A percentile compares a stretch with the other conserved stretches of the same genome.
These are phyloP conservation scores for Millerozyma acaciae DNA, from an alignment of 805 yeast genomes.

Conservation along the genomic window DNA sequence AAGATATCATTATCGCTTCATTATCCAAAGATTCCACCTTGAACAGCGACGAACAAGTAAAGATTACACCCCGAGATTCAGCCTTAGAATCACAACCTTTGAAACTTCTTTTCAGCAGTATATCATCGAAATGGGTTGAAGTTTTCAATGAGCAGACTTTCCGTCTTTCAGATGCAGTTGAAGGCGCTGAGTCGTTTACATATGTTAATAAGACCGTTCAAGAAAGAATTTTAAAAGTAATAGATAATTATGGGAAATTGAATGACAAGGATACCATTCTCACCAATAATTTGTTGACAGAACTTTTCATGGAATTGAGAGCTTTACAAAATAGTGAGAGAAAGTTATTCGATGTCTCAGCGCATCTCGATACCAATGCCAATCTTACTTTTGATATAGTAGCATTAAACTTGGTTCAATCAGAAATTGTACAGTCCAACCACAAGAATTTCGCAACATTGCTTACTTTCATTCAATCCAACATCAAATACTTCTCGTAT, in stretches of 20 bases:
- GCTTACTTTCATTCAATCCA: slow-evolving; percentile 9
- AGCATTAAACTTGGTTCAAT: slow-evolving; percentile 7
- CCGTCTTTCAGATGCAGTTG: slow-evolving; percentile 12
- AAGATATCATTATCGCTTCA: slow-evolving; percentile 27
- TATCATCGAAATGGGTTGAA: slow-evolving; percentile 28
- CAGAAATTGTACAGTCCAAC: slow-evolving; percentile 4
- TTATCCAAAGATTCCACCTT: slow-evolving; percentile 26
- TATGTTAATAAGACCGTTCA: slow-evolving; percentile 6
- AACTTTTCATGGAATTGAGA: slow-evolving; percentile 10
- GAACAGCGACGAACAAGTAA: slow-evolving; percentile 23
- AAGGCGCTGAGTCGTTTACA: no score
- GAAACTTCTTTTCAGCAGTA: slow-evolving; percentile 24
- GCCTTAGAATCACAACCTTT: slow-evolving; percentile 11
- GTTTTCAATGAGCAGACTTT: slow-evolving; percentile 19
- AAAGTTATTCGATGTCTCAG: slow-evolving; percentile 10
- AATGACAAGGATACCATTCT: slow-evolving; percentile 4
- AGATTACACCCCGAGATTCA: slow-evolving; percentile 16
- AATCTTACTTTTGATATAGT: slow-evolving; percentile 12
- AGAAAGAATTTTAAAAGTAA: neutral
- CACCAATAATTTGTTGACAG: slow-evolving; percentile 7
- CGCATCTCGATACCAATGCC: slow-evolving; percentile 7
- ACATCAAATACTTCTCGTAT: slow-evolving; percentile 10
- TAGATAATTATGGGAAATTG: slow-evolving; percentile 1
- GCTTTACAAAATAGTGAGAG: slow-evolving; percentile 15
- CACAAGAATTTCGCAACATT: slow-evolving; percentile 10